Evolutionary conservation across 345 rosid species (phyloP).

Genomic region (Ceriops tagal): DNA sequence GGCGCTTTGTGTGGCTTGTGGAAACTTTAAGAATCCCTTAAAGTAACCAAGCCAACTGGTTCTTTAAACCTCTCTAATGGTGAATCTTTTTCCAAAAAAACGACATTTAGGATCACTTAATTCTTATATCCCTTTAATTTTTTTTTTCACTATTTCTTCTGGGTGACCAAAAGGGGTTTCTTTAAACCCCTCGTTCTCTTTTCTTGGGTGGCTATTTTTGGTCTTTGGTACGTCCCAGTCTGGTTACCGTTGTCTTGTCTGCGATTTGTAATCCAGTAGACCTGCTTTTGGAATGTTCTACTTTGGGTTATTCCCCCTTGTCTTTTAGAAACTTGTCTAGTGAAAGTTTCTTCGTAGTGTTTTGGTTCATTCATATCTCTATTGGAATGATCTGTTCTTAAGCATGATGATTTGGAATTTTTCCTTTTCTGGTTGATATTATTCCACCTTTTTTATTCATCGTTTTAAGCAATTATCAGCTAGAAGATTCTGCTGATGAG

Average conservation of each 20-base stretch:
- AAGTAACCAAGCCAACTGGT: neutral
- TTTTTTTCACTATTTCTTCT: slow-evolving; percentile 7
- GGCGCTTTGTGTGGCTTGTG: no score
- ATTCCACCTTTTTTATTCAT: slow-evolving; percentile 18
- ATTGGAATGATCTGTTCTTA: slow-evolving; percentile 26
- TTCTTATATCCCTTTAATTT: no score
- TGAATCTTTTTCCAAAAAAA: neutral
- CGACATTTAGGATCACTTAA: no score
- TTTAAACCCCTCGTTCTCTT: neutral
- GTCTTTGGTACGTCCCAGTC: slow-evolving; percentile 13
- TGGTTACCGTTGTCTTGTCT: slow-evolving; percentile 19
- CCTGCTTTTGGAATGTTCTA: slow-evolving; percentile 55
- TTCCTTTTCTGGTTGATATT: slow-evolving; percentile 25
- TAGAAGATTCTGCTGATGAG: slow-evolving; percentile 18
- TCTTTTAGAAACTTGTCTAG: slow-evolving; percentile 46
- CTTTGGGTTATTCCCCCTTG: slow-evolving; percentile 66
- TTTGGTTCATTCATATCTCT: slow-evolving; percentile 34
- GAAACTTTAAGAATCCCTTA: no score
- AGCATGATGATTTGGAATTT: slow-evolving; percentile 28
- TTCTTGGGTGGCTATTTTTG: slow-evolving; percentile 3
- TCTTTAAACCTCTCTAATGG: neutral
- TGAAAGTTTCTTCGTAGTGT: slow-evolving; percentile 36
- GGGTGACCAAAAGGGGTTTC: slow-evolving; percentile 18
- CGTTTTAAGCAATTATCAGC: slow-evolving; percentile 6
- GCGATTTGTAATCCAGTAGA: slow-evolving; percentile 21